Conservation (phyloP, 2,329 filamentous ascomycete genomes). For the Phyllosticta citrichinensis region DNA sequence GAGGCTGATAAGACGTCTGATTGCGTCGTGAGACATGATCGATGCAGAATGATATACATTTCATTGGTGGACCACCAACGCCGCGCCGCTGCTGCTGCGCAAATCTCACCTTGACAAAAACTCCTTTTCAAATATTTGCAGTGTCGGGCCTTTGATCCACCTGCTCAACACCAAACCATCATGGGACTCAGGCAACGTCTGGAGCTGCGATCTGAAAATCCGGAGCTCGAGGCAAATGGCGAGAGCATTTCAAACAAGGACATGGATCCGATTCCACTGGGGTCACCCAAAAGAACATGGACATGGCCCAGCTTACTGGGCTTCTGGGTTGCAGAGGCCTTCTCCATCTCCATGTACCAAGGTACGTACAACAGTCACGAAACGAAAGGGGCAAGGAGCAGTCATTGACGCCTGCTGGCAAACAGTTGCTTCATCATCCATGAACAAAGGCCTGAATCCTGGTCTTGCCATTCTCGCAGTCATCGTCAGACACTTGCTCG, state of each 20-base stretch:
- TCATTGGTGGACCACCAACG: neutral
- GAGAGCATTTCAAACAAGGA: slow-evolving; percentile 12
- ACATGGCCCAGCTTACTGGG: slow-evolving; percentile 15
- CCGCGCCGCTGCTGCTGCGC: neutral
- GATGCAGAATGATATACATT: neutral
- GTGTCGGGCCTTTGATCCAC: neutral
- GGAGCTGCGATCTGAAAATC: slow-evolving; percentile 8
- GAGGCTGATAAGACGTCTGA: neutral
- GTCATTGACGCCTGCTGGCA: neutral
- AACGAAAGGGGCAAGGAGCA: neutral
- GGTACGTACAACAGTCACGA: neutral
- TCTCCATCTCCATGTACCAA: slow-evolving; percentile 15
- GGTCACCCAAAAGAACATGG: slow-evolving; percentile 13
- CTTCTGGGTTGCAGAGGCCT: slow-evolving; percentile 16
- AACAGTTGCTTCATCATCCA: slow-evolving; percentile 13
- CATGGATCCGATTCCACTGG: slow-evolving; percentile 13
- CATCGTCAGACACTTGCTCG: slow-evolving; percentile 14
- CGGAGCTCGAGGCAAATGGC: slow-evolving; percentile 3
- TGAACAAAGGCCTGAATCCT: slow-evolving; percentile 15
- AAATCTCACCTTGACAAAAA: neutral
- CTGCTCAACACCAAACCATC: neutral
- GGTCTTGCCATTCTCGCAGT: slow-evolving; percentile 15
- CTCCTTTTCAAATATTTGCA: neutral
- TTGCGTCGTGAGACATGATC: neutral
- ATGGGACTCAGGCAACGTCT: slow-evolving; percentile 13